Percentiles rank a stretch among this genome's conserved stretches.
Evolutionary conservation across 2,329 filamentous ascomycete species (phyloP).

Genomic region (Neoarthrinium moseri): DNA sequence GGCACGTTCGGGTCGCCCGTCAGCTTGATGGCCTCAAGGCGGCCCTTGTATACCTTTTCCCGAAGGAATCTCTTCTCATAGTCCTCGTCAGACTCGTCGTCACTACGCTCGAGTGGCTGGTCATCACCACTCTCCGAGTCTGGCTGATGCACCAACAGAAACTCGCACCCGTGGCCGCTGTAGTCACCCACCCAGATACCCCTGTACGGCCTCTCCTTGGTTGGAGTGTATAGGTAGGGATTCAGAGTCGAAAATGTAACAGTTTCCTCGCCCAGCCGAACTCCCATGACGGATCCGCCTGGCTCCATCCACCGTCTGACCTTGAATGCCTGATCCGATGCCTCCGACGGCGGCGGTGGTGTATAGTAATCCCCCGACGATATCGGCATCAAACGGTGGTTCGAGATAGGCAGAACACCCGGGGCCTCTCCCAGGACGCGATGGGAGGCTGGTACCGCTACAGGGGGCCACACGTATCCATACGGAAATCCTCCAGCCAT

Average conservation of each 20-base stretch:
- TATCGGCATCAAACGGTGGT: conserved; percentile 17
- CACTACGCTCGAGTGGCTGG: conserved; percentile 36
- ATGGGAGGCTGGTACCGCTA: conserved; percentile 61
- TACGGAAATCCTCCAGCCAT: conserved; percentile 38
- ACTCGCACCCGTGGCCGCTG: conserved; percentile 83
- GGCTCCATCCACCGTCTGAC: conserved; percentile 77
- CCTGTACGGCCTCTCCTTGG: conserved; percentile 74
- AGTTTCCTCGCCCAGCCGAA: conserved; percentile 54
- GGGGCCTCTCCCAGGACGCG: conserved; percentile 42
- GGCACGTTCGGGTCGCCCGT: conserved; percentile 92
- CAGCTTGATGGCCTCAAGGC: conserved; percentile 82
- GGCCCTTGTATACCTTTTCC: conserved; percentile 58
- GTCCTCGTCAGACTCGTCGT: conserved; percentile 43
- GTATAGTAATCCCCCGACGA: conserved; percentile 24
- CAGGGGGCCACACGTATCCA: conserved; percentile 72
- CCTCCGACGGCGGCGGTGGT: conserved; percentile 48
- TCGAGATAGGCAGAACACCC: conserved; percentile 18
- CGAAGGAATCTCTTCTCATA: conserved; percentile 44
- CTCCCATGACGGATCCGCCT: conserved; percentile 37
- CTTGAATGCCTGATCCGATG: conserved; percentile 70
- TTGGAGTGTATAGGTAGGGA: conserved; percentile 75
- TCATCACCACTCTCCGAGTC: conserved; percentile 46
- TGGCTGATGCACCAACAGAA: conserved; percentile 77
- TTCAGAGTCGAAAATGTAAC: conserved; percentile 72
- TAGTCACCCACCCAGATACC: conserved; percentile 95